Evolutionary conservation across 306 rosid genomes (phyloP).

Genomic region (Canavalia gladiata): DNA sequence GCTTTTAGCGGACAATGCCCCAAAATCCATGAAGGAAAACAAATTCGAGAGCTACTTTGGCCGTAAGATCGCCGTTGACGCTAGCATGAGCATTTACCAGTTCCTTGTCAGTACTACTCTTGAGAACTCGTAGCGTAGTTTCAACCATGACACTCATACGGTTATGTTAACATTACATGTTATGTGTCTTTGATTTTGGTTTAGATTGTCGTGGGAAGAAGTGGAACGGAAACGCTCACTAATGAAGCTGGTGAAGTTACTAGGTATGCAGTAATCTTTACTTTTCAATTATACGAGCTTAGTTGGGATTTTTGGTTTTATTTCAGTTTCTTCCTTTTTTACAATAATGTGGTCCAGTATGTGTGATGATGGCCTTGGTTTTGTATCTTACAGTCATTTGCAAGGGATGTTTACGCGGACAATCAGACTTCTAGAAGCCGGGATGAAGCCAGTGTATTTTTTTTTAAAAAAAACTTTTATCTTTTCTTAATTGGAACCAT

Average conservation of each 20-base stretch:
- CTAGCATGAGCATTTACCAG: constrained; percentile 99
- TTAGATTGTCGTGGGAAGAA: constrained; percentile 98
- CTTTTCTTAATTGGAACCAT: constrained; percentile 18
- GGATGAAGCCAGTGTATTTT: constrained; percentile 87
- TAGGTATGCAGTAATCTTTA: constrained; percentile 59
- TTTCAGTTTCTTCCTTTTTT: constrained; percentile 18
- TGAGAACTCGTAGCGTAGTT: neutral
- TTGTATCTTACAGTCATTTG: constrained; percentile 75
- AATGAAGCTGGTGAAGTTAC: constrained; percentile 99
- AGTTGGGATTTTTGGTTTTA: neutral
- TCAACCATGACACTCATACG: constrained; percentile 1
- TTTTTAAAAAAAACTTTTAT: neutral
- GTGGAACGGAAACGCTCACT: constrained; percentile 91
- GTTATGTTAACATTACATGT: neutral
- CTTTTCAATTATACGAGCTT: neutral
- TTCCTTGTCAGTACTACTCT: constrained; percentile 70
- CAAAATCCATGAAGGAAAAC: constrained; percentile 90
- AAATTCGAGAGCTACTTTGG: constrained; percentile 94
- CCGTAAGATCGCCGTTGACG: constrained; percentile 95
- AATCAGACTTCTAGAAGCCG: constrained; percentile 94
- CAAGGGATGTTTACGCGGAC: constrained; percentile 97
- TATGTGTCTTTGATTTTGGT: constrained; percentile 41
- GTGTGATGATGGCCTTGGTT: constrained; percentile 38
- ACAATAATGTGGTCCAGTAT: constrained; percentile 10
- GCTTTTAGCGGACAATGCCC: constrained; percentile 97